Evolutionary conservation across 352 stramenopile genomes (phyloP).

Genomic region (Phytophthora hybrid): DNA sequence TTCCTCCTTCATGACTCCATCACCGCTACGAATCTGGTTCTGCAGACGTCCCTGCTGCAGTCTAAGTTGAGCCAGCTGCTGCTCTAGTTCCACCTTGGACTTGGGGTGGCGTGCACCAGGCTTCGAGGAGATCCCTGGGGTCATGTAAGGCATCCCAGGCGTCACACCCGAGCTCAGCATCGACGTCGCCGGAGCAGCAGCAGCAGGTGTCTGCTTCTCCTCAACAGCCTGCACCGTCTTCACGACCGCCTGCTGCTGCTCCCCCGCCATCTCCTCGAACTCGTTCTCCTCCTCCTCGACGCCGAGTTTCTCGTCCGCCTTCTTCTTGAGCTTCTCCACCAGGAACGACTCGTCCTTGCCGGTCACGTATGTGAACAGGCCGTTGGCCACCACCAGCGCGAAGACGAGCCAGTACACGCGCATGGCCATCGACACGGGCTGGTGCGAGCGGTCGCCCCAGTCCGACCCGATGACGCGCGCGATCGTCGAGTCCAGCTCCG

Average conservation of each 20-base stretch:
- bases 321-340: conserved; percentile 62
- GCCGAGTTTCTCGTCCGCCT: conserved; percentile 63
- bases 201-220: conserved; percentile 3
- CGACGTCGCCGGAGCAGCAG: conserved; percentile 18
- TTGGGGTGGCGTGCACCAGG: conserved; percentile 20
- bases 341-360: conserved; percentile 68
- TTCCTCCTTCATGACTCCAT: conserved; percentile 39
- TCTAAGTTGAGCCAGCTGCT: conserved; percentile 50
- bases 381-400: conserved; percentile 62
- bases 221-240: background rate
- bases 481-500: conserved; percentile 65
- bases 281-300: conserved; percentile 55
- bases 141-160: conserved; percentile 49
- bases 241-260: conserved; percentile 6
- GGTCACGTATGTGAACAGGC: conserved; percentile 61
- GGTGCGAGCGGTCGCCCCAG: conserved; percentile 74
- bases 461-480: conserved; percentile 79
- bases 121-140: conserved; percentile 24
- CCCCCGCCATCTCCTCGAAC: conserved; percentile 42
- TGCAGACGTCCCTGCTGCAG: conserved; percentile 43
- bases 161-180: conserved; percentile 31
- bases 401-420: conserved; percentile 81
- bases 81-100: conserved; percentile 54
- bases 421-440: conserved; percentile 73
- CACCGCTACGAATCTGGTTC: conserved; percentile 29